phyloP scores from a whole-genome alignment of 805 yeast genomes.

The Pichia paraexigua region DNA sequence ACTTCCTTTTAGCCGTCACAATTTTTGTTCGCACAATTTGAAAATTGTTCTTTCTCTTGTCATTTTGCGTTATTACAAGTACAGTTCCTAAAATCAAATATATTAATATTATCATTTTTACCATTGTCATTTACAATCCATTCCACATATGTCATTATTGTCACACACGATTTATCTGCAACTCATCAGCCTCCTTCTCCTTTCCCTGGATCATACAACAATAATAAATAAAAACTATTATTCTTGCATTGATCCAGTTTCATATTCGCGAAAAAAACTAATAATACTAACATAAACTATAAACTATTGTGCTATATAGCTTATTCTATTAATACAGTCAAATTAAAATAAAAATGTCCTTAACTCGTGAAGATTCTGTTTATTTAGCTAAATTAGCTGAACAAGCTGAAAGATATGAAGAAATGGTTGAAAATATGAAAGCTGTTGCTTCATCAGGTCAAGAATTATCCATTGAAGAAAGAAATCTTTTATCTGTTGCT shows the following conservation, averaged over 20 bases:
- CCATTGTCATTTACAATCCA: background rate
- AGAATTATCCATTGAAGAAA: constrained; percentile 95
- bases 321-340: background rate
- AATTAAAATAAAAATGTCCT: constrained; percentile 37
- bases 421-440: constrained; percentile 98
- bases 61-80: background rate
- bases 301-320: too few relatives aligned
- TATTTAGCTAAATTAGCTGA: constrained; percentile 97
- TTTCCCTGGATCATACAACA: background rate
- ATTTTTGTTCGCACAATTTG: background rate
- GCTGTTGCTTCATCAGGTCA: constrained; percentile 93
- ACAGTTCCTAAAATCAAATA: too few relatives aligned
- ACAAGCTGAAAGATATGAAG: constrained; percentile 99
- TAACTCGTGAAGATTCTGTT: constrained; percentile 95
- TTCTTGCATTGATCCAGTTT: background rate
- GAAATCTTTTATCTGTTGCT: constrained; percentile 94
- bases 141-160: background rate
- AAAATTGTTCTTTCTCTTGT: background rate
- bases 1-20: background rate
- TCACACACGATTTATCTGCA: background rate
- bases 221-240: background rate
- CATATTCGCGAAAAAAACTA: background rate
- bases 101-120: too few relatives aligned
- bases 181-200: background rate
- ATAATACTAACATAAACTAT: background rate